Evolutionary conservation across 2,329 filamentous ascomycete genomes (phyloP).

Genomic region (Cyphellophora attinorum): DNA sequence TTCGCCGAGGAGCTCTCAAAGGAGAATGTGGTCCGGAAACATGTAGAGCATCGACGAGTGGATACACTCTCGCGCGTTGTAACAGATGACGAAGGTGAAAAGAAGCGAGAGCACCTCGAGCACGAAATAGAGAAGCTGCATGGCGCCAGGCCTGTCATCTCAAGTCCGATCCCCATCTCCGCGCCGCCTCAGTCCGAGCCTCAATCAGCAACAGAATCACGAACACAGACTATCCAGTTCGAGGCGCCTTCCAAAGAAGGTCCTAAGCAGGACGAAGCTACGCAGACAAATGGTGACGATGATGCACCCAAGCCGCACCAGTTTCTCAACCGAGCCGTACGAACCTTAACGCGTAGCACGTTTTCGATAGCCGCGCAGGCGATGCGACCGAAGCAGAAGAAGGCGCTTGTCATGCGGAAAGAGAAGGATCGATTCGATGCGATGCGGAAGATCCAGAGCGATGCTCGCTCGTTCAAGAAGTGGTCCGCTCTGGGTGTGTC

Average conservation of each 20-base stretch:
- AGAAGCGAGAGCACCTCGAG: constrained; percentile 20
- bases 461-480: constrained; percentile 54
- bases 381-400: constrained; percentile 25
- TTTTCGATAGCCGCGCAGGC: constrained; percentile 1
- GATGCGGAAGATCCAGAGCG: constrained; percentile 70
- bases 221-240: constrained; percentile 2
- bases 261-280: constrained; percentile 1
- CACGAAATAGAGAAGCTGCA: constrained; percentile 13
- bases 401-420: constrained; percentile 49
- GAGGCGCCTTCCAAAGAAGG: neutral
- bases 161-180: constrained; percentile 20
- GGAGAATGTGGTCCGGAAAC: constrained; percentile 52
- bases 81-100: constrained; percentile 22
- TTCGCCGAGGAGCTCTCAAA: constrained; percentile 51
- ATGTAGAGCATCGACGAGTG: constrained; percentile 45
- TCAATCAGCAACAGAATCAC: constrained; percentile 10
- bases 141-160: constrained; percentile 22
- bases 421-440: constrained; percentile 63
- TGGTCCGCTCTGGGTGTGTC: constrained; percentile 68
- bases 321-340: constrained; percentile 11
- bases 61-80: constrained; percentile 46
- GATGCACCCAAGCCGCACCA: constrained; percentile 9
- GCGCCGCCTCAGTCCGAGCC: constrained; percentile 18
- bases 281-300: constrained; percentile 6
- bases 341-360: constrained; percentile 3